Base-by-base conservation (phyloP, 1,284 basidiomycete species). In the Apiotrichum porosum region DNA sequence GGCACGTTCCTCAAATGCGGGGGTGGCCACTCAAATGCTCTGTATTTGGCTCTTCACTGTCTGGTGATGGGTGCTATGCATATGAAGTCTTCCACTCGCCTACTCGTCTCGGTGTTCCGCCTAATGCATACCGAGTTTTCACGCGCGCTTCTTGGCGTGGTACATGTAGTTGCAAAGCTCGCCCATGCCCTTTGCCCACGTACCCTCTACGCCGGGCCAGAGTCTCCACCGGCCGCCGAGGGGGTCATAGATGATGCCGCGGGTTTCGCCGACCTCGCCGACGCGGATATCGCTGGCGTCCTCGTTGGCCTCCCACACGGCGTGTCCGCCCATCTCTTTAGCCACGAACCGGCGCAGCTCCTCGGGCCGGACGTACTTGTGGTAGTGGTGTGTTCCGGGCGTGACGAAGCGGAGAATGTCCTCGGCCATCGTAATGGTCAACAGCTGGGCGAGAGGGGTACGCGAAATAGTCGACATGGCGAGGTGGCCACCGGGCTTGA, bases 381-480 rank as follows among this genome's bases (percentile, higher is more conserved):
- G 77, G 66, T 89, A 86, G 0, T 88, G 91, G 71, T 99, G 95
- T 5, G 95, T 98, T 3, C 94, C 93, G 0, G 80, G 81, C 0
- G 86, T 79, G 42, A 98, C 95, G 58, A 90, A 79, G 1, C 86
- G 79, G 14, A 95, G 77, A 43, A 92, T 66, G 40, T 88, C 76
- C 73, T 99, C 94, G 4, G 93, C 94, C 40, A 92, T 76, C 50
- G 93, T 79, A 63, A 99, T 93, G 12, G 92, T 93, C 23, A 97
- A 78, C 53, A 92, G 77, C 69, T 90, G 90, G 6, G 93, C 80
- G 35, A 98, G 80, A 0, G 89, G 86, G 13, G 93, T 97, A 38
- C 95, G 85, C 0, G 92, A 84, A 62, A 99, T 89, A n/a, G 95
- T 98, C 4, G 91, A 95, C 36, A 99, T 78, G 74, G 97, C 87